Evolutionary conservation across 1,284 basidiomycete species (phyloP).

Genomic region (Trametes hirsuta): DNA sequence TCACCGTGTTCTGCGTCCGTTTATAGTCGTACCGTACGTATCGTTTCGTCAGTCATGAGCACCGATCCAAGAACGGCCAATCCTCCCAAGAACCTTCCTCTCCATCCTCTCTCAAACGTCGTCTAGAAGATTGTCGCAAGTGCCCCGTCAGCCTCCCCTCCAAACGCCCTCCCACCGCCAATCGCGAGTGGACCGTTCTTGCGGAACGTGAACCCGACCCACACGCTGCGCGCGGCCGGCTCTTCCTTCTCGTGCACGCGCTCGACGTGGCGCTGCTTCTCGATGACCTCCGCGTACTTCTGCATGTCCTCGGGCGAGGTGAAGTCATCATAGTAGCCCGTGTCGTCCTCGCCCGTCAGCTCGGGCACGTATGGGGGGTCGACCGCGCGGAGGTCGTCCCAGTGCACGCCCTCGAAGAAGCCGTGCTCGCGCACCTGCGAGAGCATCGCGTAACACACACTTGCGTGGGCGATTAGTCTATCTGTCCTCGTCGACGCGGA

Average conservation of each 20-base stretch:
- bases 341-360: slow-evolving; percentile 93
- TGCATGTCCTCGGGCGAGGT: slow-evolving; percentile 94
- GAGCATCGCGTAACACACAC: slow-evolving; percentile 78
- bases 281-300: slow-evolving; percentile 97
- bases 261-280: slow-evolving; percentile 96
- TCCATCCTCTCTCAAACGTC: neutral
- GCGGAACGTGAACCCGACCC: slow-evolving; percentile 98
- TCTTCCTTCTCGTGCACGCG: slow-evolving; percentile 88
- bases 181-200: slow-evolving; percentile 46
- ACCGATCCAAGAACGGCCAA: neutral
- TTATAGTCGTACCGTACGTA: neutral
- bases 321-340: slow-evolving; percentile 99
- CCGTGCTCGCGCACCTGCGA: slow-evolving; percentile 78
- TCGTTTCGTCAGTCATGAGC: slow-evolving; percentile 4
- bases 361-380: slow-evolving; percentile 96
- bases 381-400: slow-evolving; percentile 78
- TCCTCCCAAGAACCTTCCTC: neutral
- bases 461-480: slow-evolving; percentile 75
- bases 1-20: slow-evolving; percentile 6
- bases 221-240: slow-evolving; percentile 75
- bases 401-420: slow-evolving; percentile 84
- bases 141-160: slow-evolving; percentile 25
- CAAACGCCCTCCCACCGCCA: slow-evolving; percentile 19
- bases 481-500: too few relatives aligned
- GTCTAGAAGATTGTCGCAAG: slow-evolving; percentile 31